Conservation (phyloP, 2,329 filamentous ascomycete species). For the Hypoxylon sp. region DNA sequence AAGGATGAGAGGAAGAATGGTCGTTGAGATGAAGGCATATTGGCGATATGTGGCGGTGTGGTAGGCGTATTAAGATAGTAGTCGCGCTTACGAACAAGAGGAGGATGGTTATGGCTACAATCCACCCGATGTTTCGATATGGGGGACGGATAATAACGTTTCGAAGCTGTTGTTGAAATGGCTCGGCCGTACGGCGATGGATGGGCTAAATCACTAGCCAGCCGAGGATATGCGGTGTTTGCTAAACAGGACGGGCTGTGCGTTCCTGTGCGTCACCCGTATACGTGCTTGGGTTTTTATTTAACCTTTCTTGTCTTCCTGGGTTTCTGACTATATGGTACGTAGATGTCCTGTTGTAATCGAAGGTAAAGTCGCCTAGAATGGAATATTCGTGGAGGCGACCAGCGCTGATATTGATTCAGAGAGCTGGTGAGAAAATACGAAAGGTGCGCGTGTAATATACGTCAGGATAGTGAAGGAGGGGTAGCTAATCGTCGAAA, state of each 20-base stretch:
- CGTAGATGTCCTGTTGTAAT: not conserved
- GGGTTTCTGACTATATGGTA: not conserved
- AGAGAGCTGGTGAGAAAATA: slow-evolving; percentile 8
- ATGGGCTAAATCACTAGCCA: slow-evolving; percentile 1
- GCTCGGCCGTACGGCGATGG: slow-evolving; percentile 14
- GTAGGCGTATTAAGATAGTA: not conserved
- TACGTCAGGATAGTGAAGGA: slow-evolving; percentile 22
- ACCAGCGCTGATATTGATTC: slow-evolving; percentile 22
- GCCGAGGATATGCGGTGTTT: slow-evolving; percentile 28
- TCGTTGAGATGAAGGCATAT: slow-evolving; percentile 54
- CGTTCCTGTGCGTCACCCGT: not conserved
- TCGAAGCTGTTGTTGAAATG: slow-evolving; percentile 12
- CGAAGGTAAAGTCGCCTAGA: slow-evolving; percentile 2
- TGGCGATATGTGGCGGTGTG: slow-evolving; percentile 21
- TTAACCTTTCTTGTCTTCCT: not conserved
- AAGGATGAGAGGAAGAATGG: slow-evolving; percentile 56
- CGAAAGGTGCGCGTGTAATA: slow-evolving; percentile 1
- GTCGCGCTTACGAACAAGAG: slow-evolving; percentile 1
- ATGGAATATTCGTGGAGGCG: slow-evolving; percentile 23
- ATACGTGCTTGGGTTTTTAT: not conserved
- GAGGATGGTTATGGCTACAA: not conserved
- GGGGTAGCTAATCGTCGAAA: not conserved
- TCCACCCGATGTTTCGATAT: not conserved
- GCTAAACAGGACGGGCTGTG: not conserved
- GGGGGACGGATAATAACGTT: not conserved